Percentiles rank a stretch among this genome's conserved stretches.
phyloP scores from a whole-genome alignment of 345 rosid species.

The Clarkia xantiana region DNA sequence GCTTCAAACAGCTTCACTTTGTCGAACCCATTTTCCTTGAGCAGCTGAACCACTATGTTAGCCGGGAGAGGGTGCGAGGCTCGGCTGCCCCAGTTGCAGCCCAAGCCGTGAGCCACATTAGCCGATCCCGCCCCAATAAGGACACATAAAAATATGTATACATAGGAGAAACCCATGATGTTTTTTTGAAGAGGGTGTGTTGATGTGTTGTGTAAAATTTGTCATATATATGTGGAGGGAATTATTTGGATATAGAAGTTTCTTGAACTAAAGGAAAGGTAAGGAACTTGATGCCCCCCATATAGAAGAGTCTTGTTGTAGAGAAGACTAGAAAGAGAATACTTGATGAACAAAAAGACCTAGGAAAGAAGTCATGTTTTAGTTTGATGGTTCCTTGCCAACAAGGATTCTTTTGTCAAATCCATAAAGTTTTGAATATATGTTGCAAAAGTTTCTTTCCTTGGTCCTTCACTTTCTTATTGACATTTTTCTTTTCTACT shows the following conservation, averaged over 20 bases:
- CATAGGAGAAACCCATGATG: not conserved
- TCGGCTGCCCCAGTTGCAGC: conserved; percentile 64
- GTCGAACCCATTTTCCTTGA: conserved; percentile 66
- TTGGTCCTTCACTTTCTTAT: no score
- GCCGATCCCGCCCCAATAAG: conserved; percentile 6
- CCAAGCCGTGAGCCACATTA: conserved; percentile 39
- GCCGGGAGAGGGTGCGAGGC: conserved; percentile 61
- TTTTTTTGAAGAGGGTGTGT: conserved; percentile 1
- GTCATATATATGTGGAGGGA: not conserved
- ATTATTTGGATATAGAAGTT: conserved; percentile 14
- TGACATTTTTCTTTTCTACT: no score
- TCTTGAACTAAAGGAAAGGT: conserved; percentile 15
- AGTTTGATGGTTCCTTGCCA: no score
- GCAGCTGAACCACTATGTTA: conserved; percentile 43
- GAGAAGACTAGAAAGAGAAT: not conserved
- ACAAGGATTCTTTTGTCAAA: no score
- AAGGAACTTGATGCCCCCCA: conserved; percentile 41
- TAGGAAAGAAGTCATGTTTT: no score
- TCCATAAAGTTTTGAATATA: no score
- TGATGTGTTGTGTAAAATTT: not conserved
- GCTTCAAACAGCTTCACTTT: conserved; percentile 92
- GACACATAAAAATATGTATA: conserved; percentile 9
- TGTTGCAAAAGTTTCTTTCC: no score
- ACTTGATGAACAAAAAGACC: not conserved
- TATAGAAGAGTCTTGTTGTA: conserved; percentile 4